A percentile compares a stretch with the other conserved stretches of the same genome.
phyloP scores from a whole-genome alignment of 1,284 basidiomycete genomes.

The Ganoderma resinaceum region DNA sequence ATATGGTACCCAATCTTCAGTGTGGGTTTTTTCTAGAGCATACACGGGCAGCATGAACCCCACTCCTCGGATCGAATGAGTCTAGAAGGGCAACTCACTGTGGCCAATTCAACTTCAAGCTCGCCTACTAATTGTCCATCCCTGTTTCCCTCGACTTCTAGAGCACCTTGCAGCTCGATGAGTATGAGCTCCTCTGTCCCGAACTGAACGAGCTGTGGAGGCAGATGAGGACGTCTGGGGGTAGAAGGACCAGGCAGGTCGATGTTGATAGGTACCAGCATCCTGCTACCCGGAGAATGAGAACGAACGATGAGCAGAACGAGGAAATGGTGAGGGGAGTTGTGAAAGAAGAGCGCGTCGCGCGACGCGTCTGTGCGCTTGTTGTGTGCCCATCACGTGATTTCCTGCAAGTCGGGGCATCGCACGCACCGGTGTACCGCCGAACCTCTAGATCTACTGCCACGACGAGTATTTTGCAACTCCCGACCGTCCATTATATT shows the following conservation, averaged over 20 bases:
- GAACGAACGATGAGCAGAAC: not conserved
- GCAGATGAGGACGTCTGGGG: conserved; percentile 50
- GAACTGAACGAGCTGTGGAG: conserved; percentile 65
- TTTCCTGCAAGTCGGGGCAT: too few species aligned
- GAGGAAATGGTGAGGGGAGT: too few species aligned
- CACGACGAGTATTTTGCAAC: too few species aligned
- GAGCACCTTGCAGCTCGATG: conserved; percentile 77
- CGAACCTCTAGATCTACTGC: too few species aligned
- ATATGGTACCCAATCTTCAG: conserved; percentile 88
- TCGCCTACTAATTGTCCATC: conserved; percentile 71
- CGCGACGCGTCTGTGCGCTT: conserved; percentile 7
- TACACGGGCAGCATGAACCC: not conserved
- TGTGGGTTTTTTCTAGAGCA: conserved; percentile 72
- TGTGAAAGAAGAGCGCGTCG: not conserved
- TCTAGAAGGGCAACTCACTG: conserved; percentile 27
- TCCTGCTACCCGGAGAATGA: conserved; percentile 10
- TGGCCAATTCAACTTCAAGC: conserved; percentile 50
- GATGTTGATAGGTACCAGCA: conserved; percentile 41
- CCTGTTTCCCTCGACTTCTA: conserved; percentile 66
- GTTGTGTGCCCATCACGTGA: conserved; percentile 5
- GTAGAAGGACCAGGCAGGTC: conserved; percentile 31
- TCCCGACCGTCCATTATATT: too few species aligned
- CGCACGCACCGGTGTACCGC: too few species aligned
- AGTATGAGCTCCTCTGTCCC: conserved; percentile 75
- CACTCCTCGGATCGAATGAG: not conserved